Evolutionary conservation across 257 asterid species (phyloP).

Genomic region (Jaltomata sinuosa): DNA sequence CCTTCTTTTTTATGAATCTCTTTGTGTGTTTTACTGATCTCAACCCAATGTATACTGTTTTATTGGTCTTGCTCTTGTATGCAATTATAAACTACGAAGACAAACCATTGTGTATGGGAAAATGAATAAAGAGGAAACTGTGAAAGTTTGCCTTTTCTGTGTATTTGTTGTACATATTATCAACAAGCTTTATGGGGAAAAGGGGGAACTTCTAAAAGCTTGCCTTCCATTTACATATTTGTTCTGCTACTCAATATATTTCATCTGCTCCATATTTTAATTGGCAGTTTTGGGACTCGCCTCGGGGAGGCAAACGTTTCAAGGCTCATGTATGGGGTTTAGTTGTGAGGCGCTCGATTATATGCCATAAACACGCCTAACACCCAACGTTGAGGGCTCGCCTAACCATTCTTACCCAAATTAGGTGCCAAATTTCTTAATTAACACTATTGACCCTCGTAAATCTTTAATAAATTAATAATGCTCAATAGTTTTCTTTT

Average conservation of each 20-base stretch:
- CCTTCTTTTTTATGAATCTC: not conserved
- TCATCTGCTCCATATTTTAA: too few relatives aligned
- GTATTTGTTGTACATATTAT: not conserved
- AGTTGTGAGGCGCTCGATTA: not conserved
- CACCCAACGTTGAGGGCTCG: not conserved
- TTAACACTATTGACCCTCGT: not conserved
- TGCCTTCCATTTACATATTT: too few relatives aligned
- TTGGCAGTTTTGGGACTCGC: not conserved
- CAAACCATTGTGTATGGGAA: not conserved
- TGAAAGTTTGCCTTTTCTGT: not conserved
- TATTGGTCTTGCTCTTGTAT: not conserved
- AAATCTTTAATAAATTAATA: not conserved
- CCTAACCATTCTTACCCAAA: not conserved
- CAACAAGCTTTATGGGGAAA: not conserved
- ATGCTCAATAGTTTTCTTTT: too few relatives aligned
- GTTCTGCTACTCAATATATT: too few relatives aligned
- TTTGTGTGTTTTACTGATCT: not conserved
- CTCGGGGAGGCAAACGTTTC: too few relatives aligned
- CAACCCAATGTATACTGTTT: not conserved
- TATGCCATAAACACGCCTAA: not conserved
- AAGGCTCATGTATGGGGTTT: not conserved
- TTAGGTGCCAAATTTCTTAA: not conserved
- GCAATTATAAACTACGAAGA: not conserved
- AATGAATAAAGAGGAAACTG: not conserved
- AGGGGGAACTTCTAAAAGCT: not conserved